Base-by-base conservation (phyloP, 2,329 filamentous ascomycete genomes). In the Arachnomyces sp. region DNA sequence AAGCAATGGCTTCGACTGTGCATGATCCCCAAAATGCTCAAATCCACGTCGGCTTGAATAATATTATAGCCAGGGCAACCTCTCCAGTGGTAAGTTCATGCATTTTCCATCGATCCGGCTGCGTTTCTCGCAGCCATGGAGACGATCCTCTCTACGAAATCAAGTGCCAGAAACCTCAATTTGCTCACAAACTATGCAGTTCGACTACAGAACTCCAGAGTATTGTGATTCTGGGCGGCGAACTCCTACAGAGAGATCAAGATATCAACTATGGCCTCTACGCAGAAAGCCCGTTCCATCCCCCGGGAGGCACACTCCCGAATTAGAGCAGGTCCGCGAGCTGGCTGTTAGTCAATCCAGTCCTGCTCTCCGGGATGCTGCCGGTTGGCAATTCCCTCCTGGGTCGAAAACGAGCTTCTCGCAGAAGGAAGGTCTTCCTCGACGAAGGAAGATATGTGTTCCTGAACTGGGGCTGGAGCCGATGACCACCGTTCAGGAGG, bases 181-280 rank as follows among this genome's bases (percentile, higher is more conserved):
- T 38, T 4, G 28, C 14, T 28, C 15, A 28, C 16, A 28, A 30
- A 29, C 11, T 18, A 38, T 16, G 18, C 33, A 36, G 32, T 9
- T 17, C 28, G 38, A 37, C 20, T 15, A 30, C 7, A 31, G 31
- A 30, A 28, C n/a, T 28, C 14, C 25, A 13, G 28, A 20, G 17
- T 25, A 28, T 28, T 28, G 39, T n/a, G 28, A 31, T 14, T 40
- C 33, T 7, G 39, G 34, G 13, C 39, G 38, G 29, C 43, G 44
- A 32, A 43, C 40, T 38, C 36, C 43, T 15, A 43, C 46, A 15
- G 46, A 51, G 16, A 49, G 43, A 29, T 40, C 43, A 28, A 50
- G 43, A 34, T 49, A 51, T 37, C 49, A 51, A 29, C 43, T 54
- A 28, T 53, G 52, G 52, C 50, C 47, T 7, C 46, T 16, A 15